Conservation (phyloP, 1,139 yeast genomes). For the Diutina siamensis region DNA sequence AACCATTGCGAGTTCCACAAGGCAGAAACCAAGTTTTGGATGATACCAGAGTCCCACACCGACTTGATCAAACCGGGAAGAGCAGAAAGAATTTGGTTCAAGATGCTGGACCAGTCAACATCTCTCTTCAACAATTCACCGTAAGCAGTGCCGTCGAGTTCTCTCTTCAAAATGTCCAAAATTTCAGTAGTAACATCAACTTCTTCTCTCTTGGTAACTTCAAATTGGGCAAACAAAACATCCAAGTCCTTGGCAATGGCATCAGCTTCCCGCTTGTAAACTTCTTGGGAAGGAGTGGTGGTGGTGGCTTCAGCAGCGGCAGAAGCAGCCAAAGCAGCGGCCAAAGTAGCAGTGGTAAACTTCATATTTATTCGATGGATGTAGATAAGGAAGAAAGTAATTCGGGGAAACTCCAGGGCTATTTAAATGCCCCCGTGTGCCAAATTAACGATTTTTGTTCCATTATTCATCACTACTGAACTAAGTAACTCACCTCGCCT, state of each 20-base stretch:
- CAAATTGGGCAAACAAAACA: neutral
- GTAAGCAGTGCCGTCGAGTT: neutral
- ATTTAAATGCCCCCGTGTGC: neutral
- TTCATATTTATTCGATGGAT: neutral
- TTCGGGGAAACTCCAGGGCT: neutral
- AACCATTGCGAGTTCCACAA: neutral
- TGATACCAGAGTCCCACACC: conserved; percentile 4
- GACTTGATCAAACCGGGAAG: conserved; percentile 4
- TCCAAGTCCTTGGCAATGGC: neutral
- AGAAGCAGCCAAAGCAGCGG: neutral
- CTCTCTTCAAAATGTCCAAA: neutral
- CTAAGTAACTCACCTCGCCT: neutral
- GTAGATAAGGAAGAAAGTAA: neutral
- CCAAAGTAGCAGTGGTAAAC: conserved; percentile 3
- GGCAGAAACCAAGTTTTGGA: neutral
- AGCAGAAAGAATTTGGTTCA: neutral
- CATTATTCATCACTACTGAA: neutral
- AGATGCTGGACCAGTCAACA: neutral
- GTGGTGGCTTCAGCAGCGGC: neutral
- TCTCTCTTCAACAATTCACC: neutral
- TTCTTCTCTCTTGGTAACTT: neutral
- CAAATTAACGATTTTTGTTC: neutral
- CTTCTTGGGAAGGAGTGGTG: neutral
- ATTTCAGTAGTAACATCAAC: neutral
- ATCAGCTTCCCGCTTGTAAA: neutral